Evolutionary conservation across 2,329 filamentous ascomycete species (phyloP), one percentile per base, ranked within the genome.

Genomic region (Dissoconium aciculare): DNA sequence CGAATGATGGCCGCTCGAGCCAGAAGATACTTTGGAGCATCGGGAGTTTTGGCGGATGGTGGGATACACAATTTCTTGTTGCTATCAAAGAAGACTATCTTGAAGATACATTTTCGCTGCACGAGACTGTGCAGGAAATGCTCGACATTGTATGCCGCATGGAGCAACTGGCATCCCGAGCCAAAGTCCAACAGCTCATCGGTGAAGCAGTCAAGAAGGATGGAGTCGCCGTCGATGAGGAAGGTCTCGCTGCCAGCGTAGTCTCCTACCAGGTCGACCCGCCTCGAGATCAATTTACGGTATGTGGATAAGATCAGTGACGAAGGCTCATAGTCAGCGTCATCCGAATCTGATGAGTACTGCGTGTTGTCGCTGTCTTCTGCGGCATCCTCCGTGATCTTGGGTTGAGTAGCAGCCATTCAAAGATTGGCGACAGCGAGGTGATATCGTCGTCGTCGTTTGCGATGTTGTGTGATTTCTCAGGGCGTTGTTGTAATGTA

Each of bases 191-290:
- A 66, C 13, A 66, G 60, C 8, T 64, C 57, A 40, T 76, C 63
- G n/a, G 59, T 55, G 28, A 83, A 67, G 43, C 68, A 75, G 35
- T 78, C 57, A 5, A 71, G 57, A 8, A 84, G 57, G n/a, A 84
- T 52, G 0, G 76, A 76, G 44, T 85, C 77, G 16, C 78, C 78
- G 40, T 84, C 75, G 16, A 84, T 66, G 13, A 77, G 58, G 48
- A 83, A 84, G 8, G 76, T 61, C 47, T 82, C 78, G 36, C 70
- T 71, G 13, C 79, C 78, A 3, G 75, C 76, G 53, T 79, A 84
- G 47, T 84, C 79, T 24, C 78, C 76, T 3, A 83, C 69, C 2
- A 84, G 64, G 42, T 81, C 74, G 15, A 79, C 62, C 29, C 55
- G 55, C 32, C 62, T 54, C 5, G 62, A 58, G 9, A 52, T 42